Base-by-base conservation (phyloP, 768 basidiomycete species). In the Tylopilus intermedius region DNA sequence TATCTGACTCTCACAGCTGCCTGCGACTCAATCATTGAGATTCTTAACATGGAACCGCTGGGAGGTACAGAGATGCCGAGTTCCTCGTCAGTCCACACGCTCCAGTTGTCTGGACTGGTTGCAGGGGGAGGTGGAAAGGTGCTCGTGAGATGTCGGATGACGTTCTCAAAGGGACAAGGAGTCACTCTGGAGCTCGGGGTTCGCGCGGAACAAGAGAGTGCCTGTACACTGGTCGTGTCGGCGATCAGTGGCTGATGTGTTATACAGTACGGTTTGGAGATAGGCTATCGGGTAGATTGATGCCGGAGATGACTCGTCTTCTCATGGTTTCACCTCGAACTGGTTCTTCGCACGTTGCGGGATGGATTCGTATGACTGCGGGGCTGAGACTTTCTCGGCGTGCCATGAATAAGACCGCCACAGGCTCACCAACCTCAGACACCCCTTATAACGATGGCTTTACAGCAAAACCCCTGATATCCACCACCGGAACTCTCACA, bases 111-210 rank as follows among this genome's bases (percentile, higher is more conserved):
- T 14, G 96, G 96, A 41, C 64, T 98, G 57, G 88, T 96, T 15
- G 78, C 80, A 24, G 94, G 95, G 30, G 94, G 94, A 22, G 93
- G 90, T 24, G 94, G 94, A n/a, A 97, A 97, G 74, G 90, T 96
- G 30, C 79, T 99, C 51, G 94, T 84, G 22, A 83, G 94, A 56
- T 90, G 89, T 74, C 80, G 95, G 56, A 99, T 98, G 96, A 97
- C 95, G 10, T 97, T 81, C 71, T 85, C 88, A 41, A 76, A 84
- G 55, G 93, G 90, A 14, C 78, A 86, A 59, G 96, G 96, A 8
- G 96, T 99, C 15, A 94, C 93, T 30, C 74, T 99, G 53, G 94
- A 98, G 73, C 73, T 99, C 40, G 78, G 80, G 27, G 94, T 95
- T 21, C 84, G 95, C 46, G 94, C 94, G 47, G 96, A 99, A 69